These are phyloP conservation scores for Colletotrichum cuscutae DNA, from an alignment of 2,329 filamentous ascomycete species.

Conservation along the genomic window DNA sequence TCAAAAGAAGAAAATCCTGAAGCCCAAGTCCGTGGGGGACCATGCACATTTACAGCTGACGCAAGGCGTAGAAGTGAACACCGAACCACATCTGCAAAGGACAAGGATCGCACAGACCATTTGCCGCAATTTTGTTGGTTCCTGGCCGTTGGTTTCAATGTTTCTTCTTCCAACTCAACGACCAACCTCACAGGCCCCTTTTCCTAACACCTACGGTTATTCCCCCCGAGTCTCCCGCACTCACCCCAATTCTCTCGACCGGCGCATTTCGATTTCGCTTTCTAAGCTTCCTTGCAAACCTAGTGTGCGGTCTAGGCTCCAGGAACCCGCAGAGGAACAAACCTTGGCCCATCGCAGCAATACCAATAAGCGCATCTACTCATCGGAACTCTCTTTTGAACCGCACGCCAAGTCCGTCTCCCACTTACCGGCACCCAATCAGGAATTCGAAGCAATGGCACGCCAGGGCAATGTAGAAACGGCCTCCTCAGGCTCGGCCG, in stretches of 20 bases:
- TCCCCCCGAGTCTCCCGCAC: neutral
- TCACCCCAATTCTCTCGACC: neutral
- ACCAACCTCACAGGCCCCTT: conserved; percentile 11
- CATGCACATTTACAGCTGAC: neutral
- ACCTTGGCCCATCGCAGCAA: neutral
- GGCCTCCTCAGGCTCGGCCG: neutral
- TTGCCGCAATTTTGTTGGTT: conserved; percentile 11
- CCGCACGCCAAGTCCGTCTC: neutral
- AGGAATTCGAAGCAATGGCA: neutral
- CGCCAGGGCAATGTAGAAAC: conserved; percentile 6
- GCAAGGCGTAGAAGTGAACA: neutral
- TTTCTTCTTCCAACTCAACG: neutral
- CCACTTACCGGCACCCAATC: neutral
- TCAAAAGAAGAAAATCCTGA: neutral
- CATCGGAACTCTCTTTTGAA: neutral
- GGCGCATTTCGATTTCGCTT: neutral
- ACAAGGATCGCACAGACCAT: conserved; percentile 21
- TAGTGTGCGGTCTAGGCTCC: neutral
- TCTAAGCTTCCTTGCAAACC: neutral
- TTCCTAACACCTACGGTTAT: neutral
- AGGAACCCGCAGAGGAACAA: neutral
- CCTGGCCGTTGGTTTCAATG: conserved; percentile 9
- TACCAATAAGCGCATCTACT: neutral
- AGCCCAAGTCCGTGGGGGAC: neutral
- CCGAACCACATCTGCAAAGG: neutral